These are phyloP conservation scores for Toxicodendron radicans DNA, from an alignment of 345 rosid genomes.

Conservation along the genomic window DNA sequence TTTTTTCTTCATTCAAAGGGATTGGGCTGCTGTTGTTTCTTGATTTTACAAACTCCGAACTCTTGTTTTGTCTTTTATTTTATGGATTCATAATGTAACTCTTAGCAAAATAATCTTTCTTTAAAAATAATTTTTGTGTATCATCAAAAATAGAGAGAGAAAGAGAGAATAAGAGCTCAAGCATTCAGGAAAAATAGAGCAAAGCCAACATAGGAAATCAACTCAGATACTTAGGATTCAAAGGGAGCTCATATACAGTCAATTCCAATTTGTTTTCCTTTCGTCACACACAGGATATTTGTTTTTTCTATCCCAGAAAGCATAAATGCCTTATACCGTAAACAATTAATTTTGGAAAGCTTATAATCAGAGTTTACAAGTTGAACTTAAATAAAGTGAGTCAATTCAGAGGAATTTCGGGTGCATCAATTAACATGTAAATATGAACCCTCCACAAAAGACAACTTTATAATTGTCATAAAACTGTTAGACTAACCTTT, in stretches of 20 bases:
- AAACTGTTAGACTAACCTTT: background rate
- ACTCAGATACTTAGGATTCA: background rate
- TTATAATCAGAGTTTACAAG: background rate
- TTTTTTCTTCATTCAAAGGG: no score
- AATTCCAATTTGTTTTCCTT: background rate
- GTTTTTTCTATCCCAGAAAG: background rate
- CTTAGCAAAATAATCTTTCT: no score
- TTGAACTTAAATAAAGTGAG: background rate
- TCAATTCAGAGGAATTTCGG: background rate
- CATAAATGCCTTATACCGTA: background rate
- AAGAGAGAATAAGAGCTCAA: background rate
- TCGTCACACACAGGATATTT: background rate
- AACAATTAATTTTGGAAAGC: background rate
- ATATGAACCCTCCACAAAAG: background rate
- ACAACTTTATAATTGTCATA: background rate
- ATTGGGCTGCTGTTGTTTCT: no score
- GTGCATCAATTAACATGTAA: background rate
- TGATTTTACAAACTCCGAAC: no score
- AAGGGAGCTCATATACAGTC: background rate
- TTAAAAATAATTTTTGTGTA: no score
- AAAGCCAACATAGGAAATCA: background rate
- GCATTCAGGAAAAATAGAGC: background rate
- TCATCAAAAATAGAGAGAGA: no score
- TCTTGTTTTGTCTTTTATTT: no score
- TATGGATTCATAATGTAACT: no score